A percentile compares a stretch with the other conserved stretches of the same genome.
Conservation (phyloP, 2,329 filamentous ascomycete genomes). For the Colletotrichum viniferum region DNA sequence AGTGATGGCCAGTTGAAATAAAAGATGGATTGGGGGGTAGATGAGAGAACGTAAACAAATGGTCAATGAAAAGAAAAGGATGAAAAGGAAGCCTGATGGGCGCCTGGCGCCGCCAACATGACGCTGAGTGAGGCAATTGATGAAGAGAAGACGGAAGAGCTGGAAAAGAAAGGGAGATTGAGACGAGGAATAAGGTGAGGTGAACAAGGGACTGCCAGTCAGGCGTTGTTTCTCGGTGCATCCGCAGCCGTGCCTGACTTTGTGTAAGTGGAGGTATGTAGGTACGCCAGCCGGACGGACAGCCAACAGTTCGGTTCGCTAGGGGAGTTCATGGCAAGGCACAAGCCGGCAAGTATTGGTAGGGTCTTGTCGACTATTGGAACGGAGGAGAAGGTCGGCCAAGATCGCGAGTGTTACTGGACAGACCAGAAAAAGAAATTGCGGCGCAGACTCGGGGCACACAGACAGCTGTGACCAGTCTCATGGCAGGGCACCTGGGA, state of each 20-base stretch:
- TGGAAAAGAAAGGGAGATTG: background rate
- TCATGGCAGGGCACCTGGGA: background rate
- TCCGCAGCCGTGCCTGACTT: background rate
- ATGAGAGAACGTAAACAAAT: background rate
- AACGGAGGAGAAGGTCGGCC: background rate
- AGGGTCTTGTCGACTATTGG: background rate
- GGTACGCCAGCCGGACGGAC: background rate
- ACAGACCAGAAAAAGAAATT: background rate
- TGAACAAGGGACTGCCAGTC: background rate
- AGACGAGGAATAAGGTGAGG: background rate
- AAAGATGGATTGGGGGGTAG: background rate
- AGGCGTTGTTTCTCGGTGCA: background rate
- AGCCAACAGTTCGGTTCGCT: background rate
- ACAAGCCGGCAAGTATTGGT: background rate
- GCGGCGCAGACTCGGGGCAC: background rate
- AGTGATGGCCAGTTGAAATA: background rate
- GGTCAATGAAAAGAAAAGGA: background rate
- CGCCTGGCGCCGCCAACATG: conserved; percentile 14
- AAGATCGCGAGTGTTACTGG: background rate
- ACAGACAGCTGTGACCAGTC: conserved; percentile 14
- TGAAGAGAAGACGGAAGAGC: background rate
- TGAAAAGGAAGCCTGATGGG: background rate
- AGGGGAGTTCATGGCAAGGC: background rate
- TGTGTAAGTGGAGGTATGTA: background rate
- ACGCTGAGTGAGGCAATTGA: background rate